These are phyloP conservation scores for Biancaea sappan DNA, from an alignment of 306 rosid genomes.

Conservation along the genomic window DNA sequence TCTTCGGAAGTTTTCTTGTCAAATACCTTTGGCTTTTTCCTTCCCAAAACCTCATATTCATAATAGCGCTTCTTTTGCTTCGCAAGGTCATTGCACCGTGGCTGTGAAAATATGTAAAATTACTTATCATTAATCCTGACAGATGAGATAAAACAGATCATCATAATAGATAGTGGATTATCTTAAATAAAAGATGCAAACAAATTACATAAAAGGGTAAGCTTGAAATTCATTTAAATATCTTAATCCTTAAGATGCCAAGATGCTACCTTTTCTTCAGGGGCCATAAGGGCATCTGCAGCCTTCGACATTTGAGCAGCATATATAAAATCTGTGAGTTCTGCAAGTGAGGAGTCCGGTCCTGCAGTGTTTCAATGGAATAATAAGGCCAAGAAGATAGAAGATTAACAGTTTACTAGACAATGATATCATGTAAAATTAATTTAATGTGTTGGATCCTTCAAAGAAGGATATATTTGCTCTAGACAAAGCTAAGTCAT, in stretches of 20 bases:
- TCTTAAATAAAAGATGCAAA: background rate
- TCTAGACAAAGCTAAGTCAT: background rate
- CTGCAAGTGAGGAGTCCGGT: slow-evolving; percentile 56
- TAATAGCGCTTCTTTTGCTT: slow-evolving; percentile 57
- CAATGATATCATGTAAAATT: background rate
- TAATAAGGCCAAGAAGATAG: slow-evolving; percentile 27
- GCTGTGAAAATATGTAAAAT: slow-evolving; percentile 55
- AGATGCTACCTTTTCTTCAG: slow-evolving; percentile 67
- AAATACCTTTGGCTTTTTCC: slow-evolving; percentile 49
- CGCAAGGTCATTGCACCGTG: slow-evolving; percentile 34
- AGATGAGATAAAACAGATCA: background rate
- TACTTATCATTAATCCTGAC: slow-evolving; percentile 10
- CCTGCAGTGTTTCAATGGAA: slow-evolving; percentile 57
- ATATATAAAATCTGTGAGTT: slow-evolving; percentile 70
- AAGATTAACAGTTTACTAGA: background rate
- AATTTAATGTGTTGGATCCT: background rate
- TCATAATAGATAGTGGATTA: slow-evolving; percentile 5
- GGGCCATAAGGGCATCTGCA: slow-evolving; percentile 56
- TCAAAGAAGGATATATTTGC: background rate
- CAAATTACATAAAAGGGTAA: slow-evolving; percentile 6
- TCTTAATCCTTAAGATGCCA: background rate
- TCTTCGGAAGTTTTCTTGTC: slow-evolving; percentile 45
- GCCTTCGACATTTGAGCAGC: slow-evolving; percentile 80
- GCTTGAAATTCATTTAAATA: slow-evolving; percentile 13
- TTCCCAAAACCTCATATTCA: slow-evolving; percentile 58